Percentiles rank a stretch among this genome's conserved stretches.
Evolutionary conservation across 2,329 filamentous ascomycete genomes (phyloP).

Genomic region (Lasiodiplodia gonubiensis): DNA sequence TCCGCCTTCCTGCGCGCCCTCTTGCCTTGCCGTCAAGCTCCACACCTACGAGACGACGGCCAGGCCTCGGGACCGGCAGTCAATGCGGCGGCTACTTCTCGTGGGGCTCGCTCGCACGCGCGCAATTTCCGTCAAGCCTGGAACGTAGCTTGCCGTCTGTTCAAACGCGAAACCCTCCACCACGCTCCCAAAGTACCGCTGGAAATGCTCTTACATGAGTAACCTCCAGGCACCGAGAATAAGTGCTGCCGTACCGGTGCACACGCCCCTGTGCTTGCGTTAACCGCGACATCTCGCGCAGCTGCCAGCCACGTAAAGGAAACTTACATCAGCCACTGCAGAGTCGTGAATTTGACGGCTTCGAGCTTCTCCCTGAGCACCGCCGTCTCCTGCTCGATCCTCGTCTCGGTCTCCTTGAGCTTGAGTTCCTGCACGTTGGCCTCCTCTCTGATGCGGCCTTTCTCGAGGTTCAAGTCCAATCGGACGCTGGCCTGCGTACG

Average conservation of each 20-base stretch:
- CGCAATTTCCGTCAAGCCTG: not conserved
- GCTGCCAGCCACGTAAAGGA: not conserved
- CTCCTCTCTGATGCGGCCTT: slow-evolving; percentile 94
- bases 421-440: slow-evolving; percentile 96
- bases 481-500: slow-evolving; percentile 92
- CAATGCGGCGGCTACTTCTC: not conserved
- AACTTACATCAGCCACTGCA: slow-evolving; percentile 97
- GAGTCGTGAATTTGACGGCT: slow-evolving; percentile 95
- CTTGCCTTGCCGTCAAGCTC: not conserved
- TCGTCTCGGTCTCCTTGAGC: slow-evolving; percentile 97
- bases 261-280: slow-evolving; percentile 60
- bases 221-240: slow-evolving; percentile 72
- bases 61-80: not conserved
- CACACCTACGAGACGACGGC: not conserved
- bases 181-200: slow-evolving; percentile 9
- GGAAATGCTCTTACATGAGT: slow-evolving; percentile 58
- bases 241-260: slow-evolving; percentile 68
- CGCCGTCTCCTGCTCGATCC: slow-evolving; percentile 97
- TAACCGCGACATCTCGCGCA: slow-evolving; percentile 34
- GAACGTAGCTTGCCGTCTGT: not conserved
- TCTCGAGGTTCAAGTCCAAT: slow-evolving; percentile 93
- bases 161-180: not conserved
- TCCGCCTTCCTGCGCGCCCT: slow-evolving; percentile 7
- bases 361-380: slow-evolving; percentile 89
- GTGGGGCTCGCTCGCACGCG: not conserved